phyloP scores from a whole-genome alignment of 1,284 basidiomycete genomes.

The Lignosus rhinocerotis region DNA sequence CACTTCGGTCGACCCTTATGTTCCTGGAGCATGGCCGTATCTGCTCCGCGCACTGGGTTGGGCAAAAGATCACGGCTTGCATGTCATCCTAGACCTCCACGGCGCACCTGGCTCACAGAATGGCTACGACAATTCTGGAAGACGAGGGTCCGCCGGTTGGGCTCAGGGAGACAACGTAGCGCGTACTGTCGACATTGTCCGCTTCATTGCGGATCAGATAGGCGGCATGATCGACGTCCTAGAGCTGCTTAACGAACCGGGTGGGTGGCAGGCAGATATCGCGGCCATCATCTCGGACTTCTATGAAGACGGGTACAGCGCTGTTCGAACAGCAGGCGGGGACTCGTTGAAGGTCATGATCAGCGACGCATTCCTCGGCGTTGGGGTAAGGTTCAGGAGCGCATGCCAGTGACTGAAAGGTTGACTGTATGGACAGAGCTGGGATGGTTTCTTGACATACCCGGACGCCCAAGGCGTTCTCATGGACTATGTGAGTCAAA shows the following conservation, averaged over 20 bases:
- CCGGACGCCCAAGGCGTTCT: constrained; percentile 54
- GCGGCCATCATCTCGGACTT: constrained; percentile 46
- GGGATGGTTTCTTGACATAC: constrained; percentile 60
- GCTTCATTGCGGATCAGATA: constrained; percentile 54
- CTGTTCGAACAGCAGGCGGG: constrained; percentile 50
- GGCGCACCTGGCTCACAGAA: constrained; percentile 73
- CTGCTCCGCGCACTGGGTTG: constrained; percentile 64
- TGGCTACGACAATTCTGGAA: constrained; percentile 85
- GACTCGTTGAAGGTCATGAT: constrained; percentile 61
- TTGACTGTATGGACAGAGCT: constrained; percentile 41
- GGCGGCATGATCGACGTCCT: constrained; percentile 59
- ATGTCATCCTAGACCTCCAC: constrained; percentile 73
- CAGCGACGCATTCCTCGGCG: constrained; percentile 71
- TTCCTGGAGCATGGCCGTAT: constrained; percentile 68
- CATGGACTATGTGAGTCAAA: constrained; percentile 57
- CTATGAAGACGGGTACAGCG: constrained; percentile 57
- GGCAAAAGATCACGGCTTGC: constrained; percentile 57
- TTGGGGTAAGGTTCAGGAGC: constrained; percentile 40
- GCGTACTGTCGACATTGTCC: constrained; percentile 66
- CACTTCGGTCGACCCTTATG: constrained; percentile 56
- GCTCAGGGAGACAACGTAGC: constrained; percentile 58
- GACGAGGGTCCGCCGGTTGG: constrained; percentile 66
- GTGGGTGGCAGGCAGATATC: constrained; percentile 51
- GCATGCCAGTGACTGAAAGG: not conserved
- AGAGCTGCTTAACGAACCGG: constrained; percentile 69